Conservation (phyloP, 2,329 filamentous ascomycete species). For the Leptographium flavum region DNA sequence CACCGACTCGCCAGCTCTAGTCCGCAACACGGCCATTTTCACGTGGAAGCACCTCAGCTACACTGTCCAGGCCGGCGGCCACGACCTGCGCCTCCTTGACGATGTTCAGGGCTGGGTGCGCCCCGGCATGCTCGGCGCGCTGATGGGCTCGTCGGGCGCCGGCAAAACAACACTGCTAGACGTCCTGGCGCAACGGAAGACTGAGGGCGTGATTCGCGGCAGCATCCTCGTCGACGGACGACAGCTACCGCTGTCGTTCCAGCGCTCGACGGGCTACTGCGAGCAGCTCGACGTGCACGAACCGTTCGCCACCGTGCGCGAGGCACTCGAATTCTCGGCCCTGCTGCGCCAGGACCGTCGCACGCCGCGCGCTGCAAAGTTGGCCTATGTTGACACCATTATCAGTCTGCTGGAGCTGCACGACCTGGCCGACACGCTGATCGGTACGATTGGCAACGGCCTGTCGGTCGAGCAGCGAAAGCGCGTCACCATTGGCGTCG, state of each 20-base stretch:
- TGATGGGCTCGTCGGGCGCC: constrained; percentile 73
- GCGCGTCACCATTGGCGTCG: constrained; percentile 45
- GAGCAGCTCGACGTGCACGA: constrained; percentile 73
- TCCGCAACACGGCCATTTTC: constrained; percentile 53
- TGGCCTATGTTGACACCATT: constrained; percentile 63
- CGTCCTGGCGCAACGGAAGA: constrained; percentile 65
- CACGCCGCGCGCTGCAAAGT: constrained; percentile 51
- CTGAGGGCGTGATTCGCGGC: constrained; percentile 60
- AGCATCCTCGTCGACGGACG: constrained; percentile 64
- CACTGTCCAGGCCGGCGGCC: constrained; percentile 46
- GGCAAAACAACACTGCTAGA: constrained; percentile 79
- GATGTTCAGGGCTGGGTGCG: constrained; percentile 76
- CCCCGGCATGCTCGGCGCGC: constrained; percentile 60
- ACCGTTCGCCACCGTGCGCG: constrained; percentile 56
- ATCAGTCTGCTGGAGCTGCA: constrained; percentile 46
- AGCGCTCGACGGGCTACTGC: constrained; percentile 66
- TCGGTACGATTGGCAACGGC: constrained; percentile 34
- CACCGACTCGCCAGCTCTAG: constrained; percentile 19
- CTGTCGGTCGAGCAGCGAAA: constrained; percentile 39
- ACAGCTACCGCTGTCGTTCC: constrained; percentile 57
- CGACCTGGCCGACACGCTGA: constrained; percentile 31
- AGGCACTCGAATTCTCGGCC: constrained; percentile 62
- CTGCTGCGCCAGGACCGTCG: constrained; percentile 56
- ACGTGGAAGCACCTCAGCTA: constrained; percentile 64
- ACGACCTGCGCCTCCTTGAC: constrained; percentile 57